A percentile compares a stretch with the other conserved stretches of the same genome.
phyloP scores from a whole-genome alignment of 768 basidiomycete species.

The Lactifluus volemus region DNA sequence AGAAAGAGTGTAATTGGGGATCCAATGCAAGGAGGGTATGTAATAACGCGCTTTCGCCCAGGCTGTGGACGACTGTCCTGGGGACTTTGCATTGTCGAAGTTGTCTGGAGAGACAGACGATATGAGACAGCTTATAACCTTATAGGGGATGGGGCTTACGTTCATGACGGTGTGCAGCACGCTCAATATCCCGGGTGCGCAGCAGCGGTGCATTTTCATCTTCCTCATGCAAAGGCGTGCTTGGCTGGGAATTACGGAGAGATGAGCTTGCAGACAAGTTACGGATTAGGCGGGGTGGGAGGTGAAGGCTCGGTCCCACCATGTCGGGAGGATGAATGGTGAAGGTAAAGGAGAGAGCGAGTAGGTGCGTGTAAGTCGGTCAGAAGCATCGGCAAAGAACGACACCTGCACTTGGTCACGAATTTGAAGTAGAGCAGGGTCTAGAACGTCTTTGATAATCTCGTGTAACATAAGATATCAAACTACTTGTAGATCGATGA shows the following conservation, averaged over 20 bases:
- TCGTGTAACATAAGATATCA: too few species aligned
- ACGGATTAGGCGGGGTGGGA: neutral
- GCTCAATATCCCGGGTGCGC: slow-evolving; percentile 8
- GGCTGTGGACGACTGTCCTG: neutral
- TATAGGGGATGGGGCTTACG: neutral
- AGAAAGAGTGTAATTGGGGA: slow-evolving; percentile 63
- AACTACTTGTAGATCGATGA: too few species aligned
- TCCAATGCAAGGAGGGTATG: slow-evolving; percentile 70
- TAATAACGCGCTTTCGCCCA: slow-evolving; percentile 59
- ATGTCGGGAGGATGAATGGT: neutral
- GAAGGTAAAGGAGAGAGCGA: neutral
- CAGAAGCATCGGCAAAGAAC: neutral
- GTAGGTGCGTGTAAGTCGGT: neutral
- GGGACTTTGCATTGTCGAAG: neutral
- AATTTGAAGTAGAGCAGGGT: neutral
- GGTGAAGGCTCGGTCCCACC: neutral
- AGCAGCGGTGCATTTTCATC: slow-evolving; percentile 11
- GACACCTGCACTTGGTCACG: neutral
- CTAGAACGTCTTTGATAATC: neutral
- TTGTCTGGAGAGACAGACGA: neutral
- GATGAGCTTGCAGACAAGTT: neutral
- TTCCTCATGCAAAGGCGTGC: slow-evolving; percentile 10
- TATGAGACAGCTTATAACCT: neutral
- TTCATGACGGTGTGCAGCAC: neutral
- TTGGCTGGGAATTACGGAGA: neutral